Conservation (phyloP, 1,139 yeast genomes). For the Pichia kudriavzevii region DNA sequence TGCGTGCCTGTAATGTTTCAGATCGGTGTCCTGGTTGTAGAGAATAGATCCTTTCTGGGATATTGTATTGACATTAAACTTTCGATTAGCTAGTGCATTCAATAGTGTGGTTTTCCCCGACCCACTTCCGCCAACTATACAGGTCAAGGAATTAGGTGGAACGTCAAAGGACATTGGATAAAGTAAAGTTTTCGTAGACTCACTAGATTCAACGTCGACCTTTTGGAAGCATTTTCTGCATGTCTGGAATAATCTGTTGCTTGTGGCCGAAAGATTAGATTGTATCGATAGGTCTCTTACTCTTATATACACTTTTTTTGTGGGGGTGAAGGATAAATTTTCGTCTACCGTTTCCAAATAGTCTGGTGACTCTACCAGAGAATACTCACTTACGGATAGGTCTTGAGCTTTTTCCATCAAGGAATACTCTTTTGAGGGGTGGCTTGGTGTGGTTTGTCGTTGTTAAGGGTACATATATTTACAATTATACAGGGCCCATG, state of each 20-base stretch:
- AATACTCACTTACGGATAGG: too few species aligned
- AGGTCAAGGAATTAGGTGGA: conserved; percentile 47
- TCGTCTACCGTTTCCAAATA: conserved; percentile 7
- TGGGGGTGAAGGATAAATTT: conserved; percentile 17
- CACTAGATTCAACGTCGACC: conserved; percentile 18
- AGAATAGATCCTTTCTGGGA: conserved; percentile 23
- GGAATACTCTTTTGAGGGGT: too few species aligned
- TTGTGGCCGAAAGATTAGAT: background rate
- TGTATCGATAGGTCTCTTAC: conserved; percentile 17
- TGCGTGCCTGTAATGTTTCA: conserved; percentile 41
- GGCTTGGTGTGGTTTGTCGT: too few species aligned
- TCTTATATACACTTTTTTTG: conserved; percentile 15
- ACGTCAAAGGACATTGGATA: conserved; percentile 48
- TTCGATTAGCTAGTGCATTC: conserved; percentile 61
- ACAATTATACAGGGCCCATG: too few species aligned
- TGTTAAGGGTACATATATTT: too few species aligned
- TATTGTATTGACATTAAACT: conserved; percentile 29
- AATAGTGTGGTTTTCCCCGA: conserved; percentile 80
- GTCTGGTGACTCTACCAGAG: too few species aligned
- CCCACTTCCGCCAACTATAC: conserved; percentile 81
- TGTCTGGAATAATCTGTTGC: background rate
- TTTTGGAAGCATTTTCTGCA: background rate
- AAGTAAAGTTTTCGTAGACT: conserved; percentile 26
- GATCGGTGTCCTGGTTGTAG: conserved; percentile 32
- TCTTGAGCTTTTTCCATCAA: too few species aligned